These are phyloP conservation scores for Spiromastix sp. DNA, from an alignment of 2,329 filamentous ascomycete genomes.

Conservation along the genomic window DNA sequence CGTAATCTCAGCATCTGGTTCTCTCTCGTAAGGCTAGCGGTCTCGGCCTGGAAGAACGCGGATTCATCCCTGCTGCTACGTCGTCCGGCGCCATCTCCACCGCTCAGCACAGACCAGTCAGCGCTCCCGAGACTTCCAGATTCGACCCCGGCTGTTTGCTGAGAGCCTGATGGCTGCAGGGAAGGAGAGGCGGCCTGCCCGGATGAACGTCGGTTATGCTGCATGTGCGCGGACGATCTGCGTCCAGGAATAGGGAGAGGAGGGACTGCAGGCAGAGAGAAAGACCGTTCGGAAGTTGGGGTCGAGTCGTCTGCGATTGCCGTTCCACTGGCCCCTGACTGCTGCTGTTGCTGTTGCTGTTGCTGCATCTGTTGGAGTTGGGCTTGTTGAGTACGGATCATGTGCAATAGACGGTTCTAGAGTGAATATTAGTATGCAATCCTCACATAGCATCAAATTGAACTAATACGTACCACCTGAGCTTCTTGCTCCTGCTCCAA, in stretches of 20 bases:
- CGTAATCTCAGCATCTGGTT: conserved; percentile 39
- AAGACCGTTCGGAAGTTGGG: conserved; percentile 32
- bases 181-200: conserved; percentile 29
- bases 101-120: conserved; percentile 15
- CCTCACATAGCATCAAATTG: not conserved
- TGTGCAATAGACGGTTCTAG: conserved; percentile 40
- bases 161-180: conserved; percentile 19
- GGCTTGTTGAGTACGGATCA: conserved; percentile 38
- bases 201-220: conserved; percentile 27
- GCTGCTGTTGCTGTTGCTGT: conserved; percentile 26
- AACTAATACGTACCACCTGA: conserved; percentile 33
- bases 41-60: conserved; percentile 39
- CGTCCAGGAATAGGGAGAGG: conserved; percentile 18
- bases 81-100: conserved; percentile 18
- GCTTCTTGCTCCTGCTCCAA: conserved; percentile 42
- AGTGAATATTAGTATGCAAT: conserved; percentile 6
- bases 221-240: conserved; percentile 23
- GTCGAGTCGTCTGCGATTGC: conserved; percentile 34
- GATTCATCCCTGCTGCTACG: conserved; percentile 36
- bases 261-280: conserved; percentile 26
- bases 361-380: conserved; percentile 31
- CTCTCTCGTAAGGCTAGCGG: conserved; percentile 35
- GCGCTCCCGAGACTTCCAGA: conserved; percentile 4
- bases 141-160: conserved; percentile 6
- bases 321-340: conserved; percentile 14